phyloP scores from a whole-genome alignment of 2,329 filamentous ascomycete species.

The Trichoderma endophyticum region DNA sequence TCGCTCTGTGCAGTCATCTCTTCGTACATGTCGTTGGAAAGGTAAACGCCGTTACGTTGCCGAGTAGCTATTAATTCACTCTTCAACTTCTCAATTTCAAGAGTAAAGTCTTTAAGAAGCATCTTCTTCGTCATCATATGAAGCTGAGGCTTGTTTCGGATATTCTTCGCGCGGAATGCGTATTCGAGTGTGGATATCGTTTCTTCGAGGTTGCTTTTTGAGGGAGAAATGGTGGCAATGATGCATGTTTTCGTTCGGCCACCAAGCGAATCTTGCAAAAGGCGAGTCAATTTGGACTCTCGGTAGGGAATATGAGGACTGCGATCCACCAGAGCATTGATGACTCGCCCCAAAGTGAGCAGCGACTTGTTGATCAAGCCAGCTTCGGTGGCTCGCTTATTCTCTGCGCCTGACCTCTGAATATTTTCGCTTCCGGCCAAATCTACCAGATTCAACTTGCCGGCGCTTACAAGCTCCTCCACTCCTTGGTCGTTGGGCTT shows the following conservation, averaged over 20 bases:
- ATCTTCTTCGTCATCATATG: constrained; percentile 96
- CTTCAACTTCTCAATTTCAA: constrained; percentile 92
- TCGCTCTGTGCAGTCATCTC: constrained; percentile 91
- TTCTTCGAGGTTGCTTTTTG: constrained; percentile 92
- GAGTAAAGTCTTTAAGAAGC: constrained; percentile 81
- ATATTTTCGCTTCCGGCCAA: constrained; percentile 97
- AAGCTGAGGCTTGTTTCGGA: constrained; percentile 94
- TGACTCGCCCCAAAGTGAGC: constrained; percentile 89
- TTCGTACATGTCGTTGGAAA: constrained; percentile 84
- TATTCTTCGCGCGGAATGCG: constrained; percentile 96
- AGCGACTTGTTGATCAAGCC: constrained; percentile 98
- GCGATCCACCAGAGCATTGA: constrained; percentile 93
- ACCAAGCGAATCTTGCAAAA: constrained; percentile 94
- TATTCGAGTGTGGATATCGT: constrained; percentile 98
- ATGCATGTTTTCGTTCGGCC: constrained; percentile 98
- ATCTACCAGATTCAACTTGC: constrained; percentile 95
- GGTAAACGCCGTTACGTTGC: constrained; percentile 91
- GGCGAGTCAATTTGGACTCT: constrained; percentile 91
- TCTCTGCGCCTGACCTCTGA: constrained; percentile 92
- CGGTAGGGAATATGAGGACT: constrained; percentile 84
- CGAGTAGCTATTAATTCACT: constrained; percentile 89
- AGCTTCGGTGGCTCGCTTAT: constrained; percentile 93
- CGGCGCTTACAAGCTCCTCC: constrained; percentile 84
- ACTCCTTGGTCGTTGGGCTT: constrained; percentile 75
- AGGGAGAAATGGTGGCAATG: constrained; percentile 92